phyloP scores from a whole-genome alignment of 257 asterid genomes.

The Lantana camara region DNA sequence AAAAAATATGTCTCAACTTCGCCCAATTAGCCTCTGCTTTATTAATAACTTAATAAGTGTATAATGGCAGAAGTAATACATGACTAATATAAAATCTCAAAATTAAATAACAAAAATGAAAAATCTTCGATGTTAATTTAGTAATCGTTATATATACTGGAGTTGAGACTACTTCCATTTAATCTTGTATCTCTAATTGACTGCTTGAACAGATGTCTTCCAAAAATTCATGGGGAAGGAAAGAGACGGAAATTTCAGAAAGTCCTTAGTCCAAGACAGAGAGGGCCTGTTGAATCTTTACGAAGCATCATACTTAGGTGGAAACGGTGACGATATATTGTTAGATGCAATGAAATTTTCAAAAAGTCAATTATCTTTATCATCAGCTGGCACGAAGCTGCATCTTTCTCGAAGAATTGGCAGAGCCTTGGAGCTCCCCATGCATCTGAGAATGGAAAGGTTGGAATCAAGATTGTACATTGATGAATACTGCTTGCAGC shows the following conservation, averaged over 20 bases:
- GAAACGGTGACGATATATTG: conserved; percentile 36
- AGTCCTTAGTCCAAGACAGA: conserved; percentile 24
- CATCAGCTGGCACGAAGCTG: neutral
- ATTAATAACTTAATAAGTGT: too few species aligned
- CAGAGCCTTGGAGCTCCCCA: conserved; percentile 38
- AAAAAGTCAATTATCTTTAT: conserved; percentile 20
- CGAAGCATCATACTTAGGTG: conserved; percentile 47
- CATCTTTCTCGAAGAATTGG: conserved; percentile 12
- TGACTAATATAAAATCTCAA: too few species aligned
- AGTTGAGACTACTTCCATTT: too few species aligned
- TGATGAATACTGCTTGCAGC: conserved; percentile 29
- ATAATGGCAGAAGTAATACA: too few species aligned
- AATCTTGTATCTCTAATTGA: neutral
- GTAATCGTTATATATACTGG: too few species aligned
- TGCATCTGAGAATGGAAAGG: conserved; percentile 43
- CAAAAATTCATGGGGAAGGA: conserved; percentile 35
- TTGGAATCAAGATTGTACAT: conserved; percentile 39
- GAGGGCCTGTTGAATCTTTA: conserved; percentile 40
- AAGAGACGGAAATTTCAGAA: conserved; percentile 33
- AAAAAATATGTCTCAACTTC: too few species aligned
- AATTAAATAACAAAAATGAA: too few species aligned
- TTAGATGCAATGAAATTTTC: conserved; percentile 33
- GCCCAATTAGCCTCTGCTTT: too few species aligned
- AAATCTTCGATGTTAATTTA: too few species aligned
- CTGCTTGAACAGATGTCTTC: conserved; percentile 32